phyloP scores from a whole-genome alignment of 257 asterid genomes.

The Sherardia arvensis region DNA sequence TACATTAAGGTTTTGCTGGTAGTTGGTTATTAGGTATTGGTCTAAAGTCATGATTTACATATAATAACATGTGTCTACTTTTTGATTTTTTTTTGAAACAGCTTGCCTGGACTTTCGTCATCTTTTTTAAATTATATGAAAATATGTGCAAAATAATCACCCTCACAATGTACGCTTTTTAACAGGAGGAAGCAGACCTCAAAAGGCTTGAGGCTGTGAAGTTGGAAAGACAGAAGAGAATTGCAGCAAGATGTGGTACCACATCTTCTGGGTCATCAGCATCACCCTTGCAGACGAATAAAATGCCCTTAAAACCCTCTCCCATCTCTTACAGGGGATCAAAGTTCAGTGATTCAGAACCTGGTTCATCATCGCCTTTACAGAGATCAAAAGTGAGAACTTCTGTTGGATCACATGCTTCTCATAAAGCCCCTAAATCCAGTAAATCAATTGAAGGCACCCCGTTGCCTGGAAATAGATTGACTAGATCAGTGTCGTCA shows the following conservation, averaged over 20 bases:
- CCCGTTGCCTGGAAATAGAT: slow-evolving; percentile 47
- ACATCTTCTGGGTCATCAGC: slow-evolving; percentile 33
- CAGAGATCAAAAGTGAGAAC: slow-evolving; percentile 82
- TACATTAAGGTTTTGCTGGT: neutral
- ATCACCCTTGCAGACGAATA: slow-evolving; percentile 35
- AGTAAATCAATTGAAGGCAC: slow-evolving; percentile 42
- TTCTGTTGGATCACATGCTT: slow-evolving; percentile 38
- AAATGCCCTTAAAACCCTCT: slow-evolving; percentile 54
- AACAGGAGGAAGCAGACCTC: slow-evolving; percentile 68
- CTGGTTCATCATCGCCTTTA: slow-evolving; percentile 80
- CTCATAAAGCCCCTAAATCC: slow-evolving; percentile 40
- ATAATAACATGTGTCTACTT: neutral
- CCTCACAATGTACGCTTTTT: slow-evolving; percentile 1
- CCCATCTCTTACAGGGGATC: slow-evolving; percentile 61
- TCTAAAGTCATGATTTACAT: neutral
- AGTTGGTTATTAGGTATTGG: neutral
- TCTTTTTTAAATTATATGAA: neutral
- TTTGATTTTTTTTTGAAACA: neutral
- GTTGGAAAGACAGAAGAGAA: slow-evolving; percentile 78
- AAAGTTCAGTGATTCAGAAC: slow-evolving; percentile 82
- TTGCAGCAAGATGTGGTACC: slow-evolving; percentile 56
- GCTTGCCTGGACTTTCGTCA: neutral
- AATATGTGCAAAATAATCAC: neutral
- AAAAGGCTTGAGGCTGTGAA: slow-evolving; percentile 73
- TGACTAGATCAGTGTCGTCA: slow-evolving; percentile 63